Evolutionary conservation across 2,329 filamentous ascomycete species (phyloP).

Genomic region (Macrophomina tecta): DNA sequence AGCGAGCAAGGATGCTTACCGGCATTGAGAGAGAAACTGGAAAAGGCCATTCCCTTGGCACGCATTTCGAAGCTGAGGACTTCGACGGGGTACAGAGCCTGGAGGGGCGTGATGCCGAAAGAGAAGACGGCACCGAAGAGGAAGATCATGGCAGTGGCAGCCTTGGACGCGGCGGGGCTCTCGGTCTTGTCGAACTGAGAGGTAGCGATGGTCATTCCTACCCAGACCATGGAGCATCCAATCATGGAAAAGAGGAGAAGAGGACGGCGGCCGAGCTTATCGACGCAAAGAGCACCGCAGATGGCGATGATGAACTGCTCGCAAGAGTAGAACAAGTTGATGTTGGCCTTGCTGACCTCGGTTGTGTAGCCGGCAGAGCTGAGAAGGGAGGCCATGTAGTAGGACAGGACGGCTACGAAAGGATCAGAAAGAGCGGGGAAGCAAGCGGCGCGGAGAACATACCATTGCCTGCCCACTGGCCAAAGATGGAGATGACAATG

Average conservation of each 20-base stretch:
- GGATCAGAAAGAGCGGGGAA: conserved; percentile 5
- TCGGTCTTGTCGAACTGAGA: conserved; percentile 24
- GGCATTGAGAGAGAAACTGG: conserved; percentile 40
- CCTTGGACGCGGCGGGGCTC: neutral
- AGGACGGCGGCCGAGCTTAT: conserved; percentile 41
- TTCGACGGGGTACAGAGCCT: conserved; percentile 57
- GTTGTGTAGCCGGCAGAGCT: conserved; percentile 24
- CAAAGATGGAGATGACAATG: conserved; percentile 60
- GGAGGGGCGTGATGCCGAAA: conserved; percentile 48
- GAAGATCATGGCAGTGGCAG: conserved; percentile 41
- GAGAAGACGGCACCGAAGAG: conserved; percentile 43
- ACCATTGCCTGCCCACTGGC: conserved; percentile 47
- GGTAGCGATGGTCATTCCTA: conserved; percentile 35
- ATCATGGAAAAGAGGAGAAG: conserved; percentile 40
- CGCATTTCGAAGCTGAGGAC: conserved; percentile 54
- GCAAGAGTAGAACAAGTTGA: conserved; percentile 28
- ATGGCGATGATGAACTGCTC: conserved; percentile 44
- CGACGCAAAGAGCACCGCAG: conserved; percentile 42
- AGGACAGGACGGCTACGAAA: conserved; percentile 18
- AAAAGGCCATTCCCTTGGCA: conserved; percentile 49
- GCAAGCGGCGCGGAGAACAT: neutral
- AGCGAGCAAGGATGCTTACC: neutral
- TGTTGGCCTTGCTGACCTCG: conserved; percentile 25
- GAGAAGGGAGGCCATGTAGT: conserved; percentile 27
- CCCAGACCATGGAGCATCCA: conserved; percentile 37